Evolutionary conservation across 2,329 filamentous ascomycete species (phyloP).

Genomic region (Trichoderma koningiopsis): DNA sequence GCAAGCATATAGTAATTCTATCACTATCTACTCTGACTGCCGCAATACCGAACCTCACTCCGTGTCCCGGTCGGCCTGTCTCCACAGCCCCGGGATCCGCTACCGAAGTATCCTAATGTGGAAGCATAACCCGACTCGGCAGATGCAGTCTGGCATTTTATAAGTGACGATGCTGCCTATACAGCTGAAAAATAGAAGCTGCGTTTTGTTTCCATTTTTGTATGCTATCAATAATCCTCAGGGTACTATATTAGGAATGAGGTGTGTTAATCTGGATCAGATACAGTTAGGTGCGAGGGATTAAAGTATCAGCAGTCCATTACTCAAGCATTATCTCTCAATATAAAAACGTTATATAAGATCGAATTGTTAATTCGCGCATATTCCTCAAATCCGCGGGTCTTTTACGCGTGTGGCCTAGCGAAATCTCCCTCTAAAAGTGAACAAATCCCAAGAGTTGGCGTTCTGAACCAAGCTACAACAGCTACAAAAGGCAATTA

Average conservation of each 20-base stretch:
- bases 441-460: not conserved
- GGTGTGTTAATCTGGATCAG: not conserved
- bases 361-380: not conserved
- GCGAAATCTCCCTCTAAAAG: not conserved
- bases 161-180: not conserved
- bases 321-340: not conserved
- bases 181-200: not conserved
- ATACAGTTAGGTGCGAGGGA: not conserved
- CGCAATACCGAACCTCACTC: not conserved
- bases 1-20: not conserved
- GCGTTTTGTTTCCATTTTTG: not conserved
- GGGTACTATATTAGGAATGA: no score
- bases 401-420: not conserved
- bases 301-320: not conserved
- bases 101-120: slow-evolving; percentile 9
- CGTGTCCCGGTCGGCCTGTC: not conserved
- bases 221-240: not conserved
- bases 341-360: not conserved
- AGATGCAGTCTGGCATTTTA: not conserved
- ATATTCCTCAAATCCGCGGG: not conserved
- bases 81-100: slow-evolving; percentile 5
- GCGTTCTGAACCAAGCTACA: not conserved
- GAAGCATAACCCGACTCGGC: slow-evolving; percentile 4
- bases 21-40: not conserved
- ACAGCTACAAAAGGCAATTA: slow-evolving; percentile 11